A percentile compares a stretch with the other conserved stretches of the same genome.
These are phyloP conservation scores for Isoetes taiwanensis DNA, from an alignment of 75 land plant genomes.

Conservation along the genomic window DNA sequence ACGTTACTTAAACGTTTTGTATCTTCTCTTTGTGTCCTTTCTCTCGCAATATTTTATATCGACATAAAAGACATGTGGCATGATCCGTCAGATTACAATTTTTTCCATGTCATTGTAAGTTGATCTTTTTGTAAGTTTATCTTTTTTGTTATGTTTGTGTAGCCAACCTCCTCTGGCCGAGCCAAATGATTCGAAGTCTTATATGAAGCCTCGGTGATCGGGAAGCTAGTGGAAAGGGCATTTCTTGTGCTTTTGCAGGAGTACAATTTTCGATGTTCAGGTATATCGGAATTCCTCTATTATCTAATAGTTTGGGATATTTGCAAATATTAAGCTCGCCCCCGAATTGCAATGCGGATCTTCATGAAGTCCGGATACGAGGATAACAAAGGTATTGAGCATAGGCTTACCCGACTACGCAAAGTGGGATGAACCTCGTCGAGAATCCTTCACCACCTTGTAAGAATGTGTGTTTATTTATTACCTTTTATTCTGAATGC, in stretches of 20 bases:
- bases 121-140: too few relatives aligned
- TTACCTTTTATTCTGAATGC: too few relatives aligned
- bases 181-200: slow-evolving; percentile 51
- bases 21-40: too few relatives aligned
- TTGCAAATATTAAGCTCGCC: background rate
- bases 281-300: too few relatives aligned
- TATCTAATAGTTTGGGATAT: too few relatives aligned
- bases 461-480: slow-evolving; percentile 23
- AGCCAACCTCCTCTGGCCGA: slow-evolving; percentile 93
- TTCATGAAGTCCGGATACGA: slow-evolving; percentile 51
- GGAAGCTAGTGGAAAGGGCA: slow-evolving; percentile 36
- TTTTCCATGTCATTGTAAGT: slow-evolving; percentile 1
- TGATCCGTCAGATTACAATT: too few relatives aligned
- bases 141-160: slow-evolving; percentile 9
- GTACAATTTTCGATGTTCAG: slow-evolving; percentile 72
- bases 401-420: slow-evolving; percentile 57
- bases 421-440: slow-evolving; percentile 77
- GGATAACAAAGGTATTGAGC: slow-evolving; percentile 37
- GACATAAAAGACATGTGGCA: too few relatives aligned
- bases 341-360: slow-evolving; percentile 28
- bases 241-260: slow-evolving; percentile 53
- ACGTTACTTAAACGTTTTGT: background rate
- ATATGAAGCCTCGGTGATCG: slow-evolving; percentile 43
- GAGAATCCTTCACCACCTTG: slow-evolving; percentile 69
- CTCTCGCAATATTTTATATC: too few relatives aligned